phyloP scores from a whole-genome alignment of 2,329 filamentous ascomycete species.

The Sphaerostilbella broomeana region DNA sequence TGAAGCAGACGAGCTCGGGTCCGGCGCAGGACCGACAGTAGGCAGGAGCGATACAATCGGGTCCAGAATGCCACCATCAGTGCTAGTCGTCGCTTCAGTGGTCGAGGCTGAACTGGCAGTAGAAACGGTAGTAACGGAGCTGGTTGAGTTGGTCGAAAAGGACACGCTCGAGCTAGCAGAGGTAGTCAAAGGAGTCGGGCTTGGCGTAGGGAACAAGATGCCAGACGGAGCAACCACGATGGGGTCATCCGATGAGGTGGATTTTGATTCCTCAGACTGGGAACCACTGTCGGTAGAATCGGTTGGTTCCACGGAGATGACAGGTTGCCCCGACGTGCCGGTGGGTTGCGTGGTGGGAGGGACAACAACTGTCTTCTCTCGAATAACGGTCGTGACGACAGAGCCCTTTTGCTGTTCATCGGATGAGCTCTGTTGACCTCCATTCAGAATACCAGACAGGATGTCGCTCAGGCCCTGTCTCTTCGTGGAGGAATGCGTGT shows the following conservation, averaged over 20 bases:
- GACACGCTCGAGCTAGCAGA: neutral
- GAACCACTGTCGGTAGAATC: neutral
- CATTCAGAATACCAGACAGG: conserved; percentile 17
- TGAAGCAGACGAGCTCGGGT: conserved; percentile 6
- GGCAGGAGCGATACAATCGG: conserved; percentile 19
- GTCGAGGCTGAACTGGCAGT: neutral
- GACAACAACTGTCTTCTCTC: conserved; percentile 5
- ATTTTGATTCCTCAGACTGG: neutral
- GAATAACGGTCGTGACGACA: conserved; percentile 11
- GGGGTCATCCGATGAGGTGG: conserved; percentile 12
- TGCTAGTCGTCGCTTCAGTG: neutral
- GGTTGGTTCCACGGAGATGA: conserved; percentile 22
- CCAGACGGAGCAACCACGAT: conserved; percentile 25
- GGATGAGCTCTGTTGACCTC: too few relatives aligned
- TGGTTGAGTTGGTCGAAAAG: neutral
- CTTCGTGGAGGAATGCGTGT: conserved; percentile 8
- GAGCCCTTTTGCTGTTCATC: too few relatives aligned
- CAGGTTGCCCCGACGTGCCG: conserved; percentile 16
- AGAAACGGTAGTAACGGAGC: neutral
- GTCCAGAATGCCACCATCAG: conserved; percentile 17
- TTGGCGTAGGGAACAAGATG: conserved; percentile 15
- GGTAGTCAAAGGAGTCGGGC: conserved; percentile 1
- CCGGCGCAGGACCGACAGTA: conserved; percentile 16
- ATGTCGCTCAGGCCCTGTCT: conserved; percentile 19
- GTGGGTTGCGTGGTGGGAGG: conserved; percentile 1